Evolutionary conservation across 2,329 filamentous ascomycete genomes (phyloP), one percentile per base, ranked within the genome.

Genomic region (Sporothrix variecibatus): DNA sequence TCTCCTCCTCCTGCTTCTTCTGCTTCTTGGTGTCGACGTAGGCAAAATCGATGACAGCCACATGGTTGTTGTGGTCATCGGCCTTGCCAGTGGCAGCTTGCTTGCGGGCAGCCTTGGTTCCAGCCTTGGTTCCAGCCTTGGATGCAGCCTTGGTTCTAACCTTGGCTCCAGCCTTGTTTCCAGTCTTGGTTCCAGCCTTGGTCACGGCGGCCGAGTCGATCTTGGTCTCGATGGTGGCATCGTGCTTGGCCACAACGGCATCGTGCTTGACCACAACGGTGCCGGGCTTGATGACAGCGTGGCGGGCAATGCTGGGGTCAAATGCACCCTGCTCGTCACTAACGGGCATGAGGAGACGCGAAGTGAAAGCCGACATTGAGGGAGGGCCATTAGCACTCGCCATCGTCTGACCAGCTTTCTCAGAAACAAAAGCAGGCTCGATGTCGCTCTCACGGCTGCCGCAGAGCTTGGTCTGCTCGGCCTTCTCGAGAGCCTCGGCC

Each of bases 331-430:
- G 31, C 6, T 38, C 17, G 58, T 62, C 31, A 17, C 31, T 8
- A 7, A 62, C 17, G 17, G 58, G 58, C 17, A 38, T 38, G 8
- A 31, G 31, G 5, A 62, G 43, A 2, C 43, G 43, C 9, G 43
- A 51, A 0, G 26, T 34, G 43, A 75, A 75, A 1, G 74, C 74
- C 1, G 72, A 67, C 49, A 75, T 34, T 0, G 68, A 60, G 1
- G 72, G 40, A 11, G 74, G 69, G 34, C 40, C 38, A 43, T 23
- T 28, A 17, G 62, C 38, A 40, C n/a, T 20, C n/a, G 9, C 26
- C 3, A 67, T 11, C 23, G 28, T 62, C 9, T 62, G 28, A 15
- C 26, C 62, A n/a, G 17, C 23, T 17, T 49, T 15, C 11, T 49
- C 6, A 3, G 43, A 20, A 15, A 15, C 1, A 6, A 49, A 12